Percentiles rank a stretch among this genome's conserved stretches.
Conservation (phyloP, 179 eudicot genomes). For the Amaranthus tricolor region DNA sequence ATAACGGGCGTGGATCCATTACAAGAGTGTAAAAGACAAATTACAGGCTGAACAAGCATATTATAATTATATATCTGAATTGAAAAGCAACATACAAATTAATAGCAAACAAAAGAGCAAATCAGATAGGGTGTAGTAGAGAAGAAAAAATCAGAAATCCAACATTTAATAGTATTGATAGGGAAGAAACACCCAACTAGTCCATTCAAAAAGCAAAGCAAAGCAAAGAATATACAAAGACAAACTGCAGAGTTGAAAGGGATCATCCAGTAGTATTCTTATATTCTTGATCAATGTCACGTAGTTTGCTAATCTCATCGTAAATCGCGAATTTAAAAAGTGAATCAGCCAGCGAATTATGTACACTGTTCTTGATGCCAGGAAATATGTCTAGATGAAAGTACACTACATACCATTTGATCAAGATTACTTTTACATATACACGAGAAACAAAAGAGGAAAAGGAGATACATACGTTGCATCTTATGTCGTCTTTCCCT, state of each 20-base stretch:
- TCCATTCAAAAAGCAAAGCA: not conserved
- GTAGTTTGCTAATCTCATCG: too few relatives aligned
- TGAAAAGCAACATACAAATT: not conserved
- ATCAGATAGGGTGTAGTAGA: not conserved
- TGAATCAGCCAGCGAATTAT: too few relatives aligned
- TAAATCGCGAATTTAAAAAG: too few relatives aligned
- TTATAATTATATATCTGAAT: not conserved
- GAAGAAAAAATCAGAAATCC: not conserved
- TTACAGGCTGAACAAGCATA: not conserved
- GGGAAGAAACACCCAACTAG: not conserved
- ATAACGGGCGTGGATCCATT: not conserved
- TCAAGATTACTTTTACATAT: not conserved
- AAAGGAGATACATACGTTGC: constrained; percentile 31
- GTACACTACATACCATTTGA: not conserved
- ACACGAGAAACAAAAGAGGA: not conserved
- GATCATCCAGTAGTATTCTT: not conserved
- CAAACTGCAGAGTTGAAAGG: not conserved
- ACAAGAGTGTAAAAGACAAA: not conserved
- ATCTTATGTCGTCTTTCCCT: constrained; percentile 26
- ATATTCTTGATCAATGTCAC: not conserved
- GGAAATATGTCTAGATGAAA: not conserved
- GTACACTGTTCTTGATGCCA: not conserved
- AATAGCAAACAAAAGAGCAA: not conserved
- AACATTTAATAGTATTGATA: not conserved
- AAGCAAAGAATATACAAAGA: not conserved